Conservation (phyloP, 371 early-diverging fungal species). For the Lichtheimia corymbifera region DNA sequence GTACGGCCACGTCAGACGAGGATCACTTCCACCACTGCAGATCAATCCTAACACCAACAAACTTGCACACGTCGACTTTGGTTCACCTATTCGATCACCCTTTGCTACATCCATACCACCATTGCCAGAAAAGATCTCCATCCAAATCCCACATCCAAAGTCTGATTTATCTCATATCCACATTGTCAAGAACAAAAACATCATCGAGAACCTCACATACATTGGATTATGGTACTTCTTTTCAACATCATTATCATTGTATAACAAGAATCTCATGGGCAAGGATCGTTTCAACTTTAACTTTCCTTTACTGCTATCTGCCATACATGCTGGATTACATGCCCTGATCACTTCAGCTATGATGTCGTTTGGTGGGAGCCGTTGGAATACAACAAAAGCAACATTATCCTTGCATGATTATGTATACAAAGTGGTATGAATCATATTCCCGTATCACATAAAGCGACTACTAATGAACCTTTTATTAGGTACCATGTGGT, state of each 20-base stretch:
- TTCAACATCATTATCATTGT: slow-evolving; percentile 77
- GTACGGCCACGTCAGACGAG: slow-evolving; percentile 12
- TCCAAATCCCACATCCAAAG: slow-evolving; percentile 25
- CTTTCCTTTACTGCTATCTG: slow-evolving; percentile 79
- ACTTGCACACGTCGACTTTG: slow-evolving; percentile 17
- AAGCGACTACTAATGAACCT: too few species aligned
- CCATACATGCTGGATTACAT: slow-evolving; percentile 69
- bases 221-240: slow-evolving; percentile 66
- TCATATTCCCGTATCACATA: too few species aligned
- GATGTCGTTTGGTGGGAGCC: slow-evolving; percentile 47
- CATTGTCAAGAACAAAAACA: slow-evolving; percentile 16
- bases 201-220: slow-evolving; percentile 40
- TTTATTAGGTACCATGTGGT: slow-evolving; percentile 76
- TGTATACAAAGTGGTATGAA: slow-evolving; percentile 48
- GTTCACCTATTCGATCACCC: slow-evolving; percentile 21
- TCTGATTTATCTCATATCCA: slow-evolving; percentile 15
- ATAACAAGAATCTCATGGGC: slow-evolving; percentile 83
- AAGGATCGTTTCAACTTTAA: slow-evolving; percentile 74
- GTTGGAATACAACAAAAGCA: slow-evolving; percentile 34
- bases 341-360: slow-evolving; percentile 54
- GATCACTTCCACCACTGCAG: slow-evolving; percentile 20
- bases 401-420: slow-evolving; percentile 40
- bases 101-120: slow-evolving; percentile 20
- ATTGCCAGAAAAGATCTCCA: slow-evolving; percentile 23
- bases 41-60: slow-evolving; percentile 13